Evolutionary conservation across 306 rosid species (phyloP), one percentile per base, ranked within the genome.

Genomic region (Acmispon strigosus): DNA sequence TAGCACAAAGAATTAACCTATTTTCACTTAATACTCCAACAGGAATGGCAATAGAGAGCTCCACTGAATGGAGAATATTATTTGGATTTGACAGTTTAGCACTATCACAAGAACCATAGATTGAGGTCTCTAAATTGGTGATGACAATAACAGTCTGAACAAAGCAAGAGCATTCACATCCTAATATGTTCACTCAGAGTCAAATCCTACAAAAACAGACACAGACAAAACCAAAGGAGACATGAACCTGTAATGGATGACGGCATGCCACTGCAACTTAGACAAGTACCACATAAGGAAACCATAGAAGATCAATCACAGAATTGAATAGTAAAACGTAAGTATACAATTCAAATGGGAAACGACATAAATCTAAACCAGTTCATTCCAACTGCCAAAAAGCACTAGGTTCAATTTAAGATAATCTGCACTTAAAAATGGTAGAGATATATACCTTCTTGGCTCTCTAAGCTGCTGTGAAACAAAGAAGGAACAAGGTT

Each of bases 201-300:
- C 78, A 74, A 54, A 77, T 37, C 56, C 64, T 66, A 67, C 8
- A 15, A 27, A 48, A 57, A 47, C 5, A 5, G 58, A 27, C 39
- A 29, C 16, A 18, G 17, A 14, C 53, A 43, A 37, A 73, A 44
- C 22, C 47, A 66, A 52, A 9, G 75, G 50, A 43, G 69, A 62
- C 37, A 53, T 41, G 76, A 80, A 88, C 98, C 98, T 90, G 98
- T 94, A 69, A 94, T 82, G 71, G 92, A 72, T 77, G 87, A 60
- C 12, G 90, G 86, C 90, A 90, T 50, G 88, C 86, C 89, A 73
- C 45, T 69, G 84, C 98, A 90, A 76, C 91, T 84, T 43, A 87
- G 27, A 62, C 51, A 85, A 51, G 84, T 85, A 64, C 84, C 92
- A 37, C 98, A 94, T 62, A 2, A 22, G 2, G 2, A 22, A 22